A percentile compares a stretch with the other conserved stretches of the same genome.
Evolutionary conservation across 1,284 basidiomycete species (phyloP).

Genomic region (Athelia psychrophila): DNA sequence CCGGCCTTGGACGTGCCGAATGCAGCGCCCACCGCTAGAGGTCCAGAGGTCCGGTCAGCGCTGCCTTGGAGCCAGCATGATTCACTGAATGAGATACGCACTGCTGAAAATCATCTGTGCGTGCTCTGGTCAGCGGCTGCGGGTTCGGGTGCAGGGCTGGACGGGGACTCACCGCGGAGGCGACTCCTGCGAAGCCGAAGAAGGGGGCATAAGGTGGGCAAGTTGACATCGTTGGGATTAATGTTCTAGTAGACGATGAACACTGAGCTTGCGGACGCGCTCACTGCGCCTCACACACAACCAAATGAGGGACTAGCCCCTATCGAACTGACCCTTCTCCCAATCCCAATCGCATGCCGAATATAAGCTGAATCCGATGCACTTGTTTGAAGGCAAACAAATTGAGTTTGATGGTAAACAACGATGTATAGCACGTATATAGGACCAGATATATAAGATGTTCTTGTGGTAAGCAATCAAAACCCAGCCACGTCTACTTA

Average conservation of each 20-base stretch:
- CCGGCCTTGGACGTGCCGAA: slow-evolving; percentile 98
- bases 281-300: no score
- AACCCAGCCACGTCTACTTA: no score
- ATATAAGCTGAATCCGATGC: no score
- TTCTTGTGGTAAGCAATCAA: no score
- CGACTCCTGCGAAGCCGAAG: slow-evolving; percentile 83
- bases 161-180: slow-evolving; percentile 65
- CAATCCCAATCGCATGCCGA: no score
- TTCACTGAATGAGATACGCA: slow-evolving; percentile 37
- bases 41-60: slow-evolving; percentile 3
- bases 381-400: no score
- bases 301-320: no score
- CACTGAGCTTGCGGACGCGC: no score
- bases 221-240: slow-evolving; percentile 39
- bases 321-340: no score
- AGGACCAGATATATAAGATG: no score
- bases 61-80: slow-evolving; percentile 5
- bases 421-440: no score
- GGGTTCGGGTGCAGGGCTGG: slow-evolving; percentile 5
- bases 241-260: slow-evolving; percentile 15
- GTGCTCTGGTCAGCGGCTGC: slow-evolving; percentile 3
- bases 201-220: slow-evolving; percentile 85
- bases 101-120: slow-evolving; percentile 85
- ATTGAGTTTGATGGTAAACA: no score
- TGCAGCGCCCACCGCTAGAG: slow-evolving; percentile 85